phyloP scores from a whole-genome alignment of 345 rosid genomes.

The Sonneratia alba region DNA sequence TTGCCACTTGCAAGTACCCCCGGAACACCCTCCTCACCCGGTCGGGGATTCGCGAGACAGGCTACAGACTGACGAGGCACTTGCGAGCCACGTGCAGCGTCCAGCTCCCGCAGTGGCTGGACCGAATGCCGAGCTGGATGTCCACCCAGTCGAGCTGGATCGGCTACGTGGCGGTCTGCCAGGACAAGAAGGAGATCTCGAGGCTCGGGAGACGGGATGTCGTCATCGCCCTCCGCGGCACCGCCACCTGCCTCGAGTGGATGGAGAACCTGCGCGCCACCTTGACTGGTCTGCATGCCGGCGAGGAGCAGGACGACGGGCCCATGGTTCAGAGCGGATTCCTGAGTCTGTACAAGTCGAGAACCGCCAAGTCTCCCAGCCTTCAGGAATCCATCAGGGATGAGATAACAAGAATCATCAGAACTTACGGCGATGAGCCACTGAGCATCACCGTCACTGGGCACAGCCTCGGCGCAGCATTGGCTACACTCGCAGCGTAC shows the following conservation, averaged over 20 bases:
- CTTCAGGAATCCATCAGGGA: constrained; percentile 29
- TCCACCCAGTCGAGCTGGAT: constrained; percentile 49
- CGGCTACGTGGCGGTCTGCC: constrained; percentile 61
- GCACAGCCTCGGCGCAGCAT: constrained; percentile 60
- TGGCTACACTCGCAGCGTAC: constrained; percentile 45
- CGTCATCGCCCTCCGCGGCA: constrained; percentile 48
- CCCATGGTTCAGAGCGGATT: constrained; percentile 69
- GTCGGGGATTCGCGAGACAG: constrained; percentile 23
- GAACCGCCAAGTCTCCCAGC: constrained; percentile 24
- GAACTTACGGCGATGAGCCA: constrained; percentile 39
- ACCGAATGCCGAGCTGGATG: constrained; percentile 38
- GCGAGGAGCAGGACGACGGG: not conserved
- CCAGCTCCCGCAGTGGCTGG: constrained; percentile 39
- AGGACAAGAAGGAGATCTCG: constrained; percentile 40
- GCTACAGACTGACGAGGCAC: constrained; percentile 34
- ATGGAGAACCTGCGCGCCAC: constrained; percentile 49
- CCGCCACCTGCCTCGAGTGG: constrained; percentile 62
- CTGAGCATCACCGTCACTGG: constrained; percentile 57
- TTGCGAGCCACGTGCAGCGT: constrained; percentile 38
- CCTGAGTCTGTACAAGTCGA: constrained; percentile 45
- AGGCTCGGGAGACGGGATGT: constrained; percentile 56
- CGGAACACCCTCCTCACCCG: constrained; percentile 25
- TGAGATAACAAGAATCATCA: constrained; percentile 24
- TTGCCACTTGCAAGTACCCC: constrained; percentile 25
- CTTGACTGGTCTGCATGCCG: constrained; percentile 19